These are phyloP conservation scores for Aspergillus latus DNA, from an alignment of 2,329 filamentous ascomycete species.

Conservation along the genomic window DNA sequence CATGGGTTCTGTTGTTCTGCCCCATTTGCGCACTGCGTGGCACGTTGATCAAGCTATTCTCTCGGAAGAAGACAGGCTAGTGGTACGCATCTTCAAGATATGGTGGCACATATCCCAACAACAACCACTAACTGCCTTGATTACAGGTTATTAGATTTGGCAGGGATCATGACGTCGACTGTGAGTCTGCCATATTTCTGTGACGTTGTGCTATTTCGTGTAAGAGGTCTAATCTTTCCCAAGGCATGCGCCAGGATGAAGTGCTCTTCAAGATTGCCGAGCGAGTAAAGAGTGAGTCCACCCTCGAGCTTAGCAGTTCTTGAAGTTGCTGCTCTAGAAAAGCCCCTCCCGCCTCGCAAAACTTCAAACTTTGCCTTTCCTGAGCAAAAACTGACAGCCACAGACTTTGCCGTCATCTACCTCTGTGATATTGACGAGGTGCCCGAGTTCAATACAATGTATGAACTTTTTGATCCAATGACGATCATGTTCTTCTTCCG, in stretches of 20 bases:
- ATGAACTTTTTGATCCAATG: conserved; percentile 82
- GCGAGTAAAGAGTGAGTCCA: conserved; percentile 68
- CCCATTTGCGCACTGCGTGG: conserved; percentile 89
- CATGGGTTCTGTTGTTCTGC: conserved; percentile 86
- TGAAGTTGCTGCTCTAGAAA: neutral
- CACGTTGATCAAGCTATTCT: conserved; percentile 97
- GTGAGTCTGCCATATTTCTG: conserved; percentile 27
- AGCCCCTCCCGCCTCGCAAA: too few species aligned
- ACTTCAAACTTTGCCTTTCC: too few species aligned
- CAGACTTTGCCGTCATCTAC: conserved; percentile 65
- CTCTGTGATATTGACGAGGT: conserved; percentile 90
- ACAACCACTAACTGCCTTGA: neutral
- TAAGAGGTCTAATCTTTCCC: conserved; percentile 20
- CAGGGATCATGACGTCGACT: conserved; percentile 78
- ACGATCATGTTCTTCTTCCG: conserved; percentile 69
- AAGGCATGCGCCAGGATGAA: conserved; percentile 77
- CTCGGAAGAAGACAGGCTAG: conserved; percentile 81
- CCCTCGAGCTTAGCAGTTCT: neutral
- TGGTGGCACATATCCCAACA: neutral
- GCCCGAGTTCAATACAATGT: conserved; percentile 95
- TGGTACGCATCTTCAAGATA: conserved; percentile 19
- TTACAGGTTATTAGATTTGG: conserved; percentile 83
- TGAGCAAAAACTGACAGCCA: neutral
- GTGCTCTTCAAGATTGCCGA: conserved; percentile 94
- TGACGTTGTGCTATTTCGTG: neutral